A percentile compares a stretch with the other conserved stretches of the same genome.
These are phyloP conservation scores for Colletotrichum musicola DNA, from an alignment of 2,329 filamentous ascomycete genomes.

Conservation along the genomic window DNA sequence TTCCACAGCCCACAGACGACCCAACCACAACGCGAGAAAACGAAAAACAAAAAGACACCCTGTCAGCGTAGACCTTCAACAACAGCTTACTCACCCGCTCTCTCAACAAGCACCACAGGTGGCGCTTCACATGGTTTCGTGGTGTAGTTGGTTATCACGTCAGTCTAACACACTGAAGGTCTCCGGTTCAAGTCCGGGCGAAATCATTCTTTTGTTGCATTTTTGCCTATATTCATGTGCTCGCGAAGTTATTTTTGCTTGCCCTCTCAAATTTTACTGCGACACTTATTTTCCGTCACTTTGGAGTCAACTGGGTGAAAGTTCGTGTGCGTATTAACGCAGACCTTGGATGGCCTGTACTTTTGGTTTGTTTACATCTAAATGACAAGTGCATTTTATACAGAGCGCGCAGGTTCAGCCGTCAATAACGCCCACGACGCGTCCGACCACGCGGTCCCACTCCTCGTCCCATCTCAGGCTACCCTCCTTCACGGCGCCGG, in stretches of 20 bases:
- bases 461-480: slow-evolving; percentile 88
- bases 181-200: slow-evolving; percentile 40
- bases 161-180: slow-evolving; percentile 58
- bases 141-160: slow-evolving; percentile 62
- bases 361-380: not conserved
- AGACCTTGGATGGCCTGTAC: not conserved
- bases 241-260: no score
- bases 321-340: no score
- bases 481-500: slow-evolving; percentile 81
- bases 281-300: no score
- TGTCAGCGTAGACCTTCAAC: not conserved
- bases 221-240: no score
- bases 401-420: slow-evolving; percentile 18
- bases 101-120: not conserved
- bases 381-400: not conserved
- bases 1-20: not conserved
- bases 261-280: no score
- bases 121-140: slow-evolving; percentile 38
- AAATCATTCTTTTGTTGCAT: slow-evolving; percentile 28
- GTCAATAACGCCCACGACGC: slow-evolving; percentile 69
- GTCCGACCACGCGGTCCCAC: slow-evolving; percentile 87
- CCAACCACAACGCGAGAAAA: not conserved
- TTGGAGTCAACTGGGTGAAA: no score
- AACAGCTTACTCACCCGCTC: not conserved
- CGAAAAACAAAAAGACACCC: not conserved